Percentiles rank a stretch among this genome's conserved stretches.
These are phyloP conservation scores for Sarcodon aspratus DNA, from an alignment of 768 basidiomycete genomes.

Conservation along the genomic window DNA sequence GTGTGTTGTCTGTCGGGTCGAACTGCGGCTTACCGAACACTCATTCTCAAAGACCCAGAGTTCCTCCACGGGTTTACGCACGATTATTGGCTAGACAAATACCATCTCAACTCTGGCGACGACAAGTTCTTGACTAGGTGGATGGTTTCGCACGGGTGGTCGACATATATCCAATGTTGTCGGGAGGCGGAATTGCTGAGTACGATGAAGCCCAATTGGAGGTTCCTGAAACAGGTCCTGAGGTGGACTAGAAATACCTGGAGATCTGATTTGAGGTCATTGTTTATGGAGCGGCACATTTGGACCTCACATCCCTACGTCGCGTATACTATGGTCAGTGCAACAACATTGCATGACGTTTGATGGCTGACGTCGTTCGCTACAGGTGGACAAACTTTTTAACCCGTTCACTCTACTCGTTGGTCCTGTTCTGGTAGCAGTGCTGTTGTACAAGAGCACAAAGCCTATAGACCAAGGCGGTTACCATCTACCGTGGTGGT, in stretches of 20 bases:
- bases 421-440: conserved; percentile 70
- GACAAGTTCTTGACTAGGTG: conserved; percentile 92
- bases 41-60: conserved; percentile 91
- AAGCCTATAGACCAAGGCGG: conserved; percentile 55
- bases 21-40: conserved; percentile 87
- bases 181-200: conserved; percentile 76
- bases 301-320: conserved; percentile 84
- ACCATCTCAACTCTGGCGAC: conserved; percentile 90
- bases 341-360: not conserved
- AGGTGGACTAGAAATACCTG: conserved; percentile 94
- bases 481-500: conserved; percentile 80
- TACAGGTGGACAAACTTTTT: conserved; percentile 71
- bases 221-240: conserved; percentile 88
- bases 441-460: conserved; percentile 72
- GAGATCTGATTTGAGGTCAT: conserved; percentile 78
- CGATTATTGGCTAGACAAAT: conserved; percentile 89
- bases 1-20: conserved; percentile 87
- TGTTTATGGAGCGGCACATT: conserved; percentile 81
- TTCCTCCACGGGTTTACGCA: conserved; percentile 91
- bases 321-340: conserved; percentile 74
- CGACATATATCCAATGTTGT: conserved; percentile 85
- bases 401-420: conserved; percentile 81
- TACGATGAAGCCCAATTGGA: conserved; percentile 97
- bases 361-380: conserved; percentile 4
- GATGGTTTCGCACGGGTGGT: conserved; percentile 96